These are phyloP conservation scores for Fraxinus ornus DNA, from an alignment of 305 asterid genomes.

Conservation along the genomic window DNA sequence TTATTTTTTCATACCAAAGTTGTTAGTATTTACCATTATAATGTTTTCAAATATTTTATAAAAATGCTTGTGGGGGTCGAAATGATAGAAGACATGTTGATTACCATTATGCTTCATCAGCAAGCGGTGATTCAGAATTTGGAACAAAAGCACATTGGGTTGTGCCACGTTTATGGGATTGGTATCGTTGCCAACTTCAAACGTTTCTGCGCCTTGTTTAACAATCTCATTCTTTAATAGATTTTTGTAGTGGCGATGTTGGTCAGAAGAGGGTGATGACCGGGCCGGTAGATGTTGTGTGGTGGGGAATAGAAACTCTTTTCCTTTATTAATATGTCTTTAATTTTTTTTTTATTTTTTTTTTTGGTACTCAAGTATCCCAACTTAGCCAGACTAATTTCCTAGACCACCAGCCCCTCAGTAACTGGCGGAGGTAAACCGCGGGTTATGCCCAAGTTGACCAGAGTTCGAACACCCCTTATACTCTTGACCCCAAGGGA, in stretches of 20 bases:
- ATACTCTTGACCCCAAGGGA: too few relatives aligned
- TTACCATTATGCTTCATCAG: slow-evolving; percentile 55
- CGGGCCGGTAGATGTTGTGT: too few relatives aligned
- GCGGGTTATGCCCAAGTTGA: too few relatives aligned
- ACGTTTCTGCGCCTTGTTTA: slow-evolving; percentile 45
- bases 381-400: too few relatives aligned
- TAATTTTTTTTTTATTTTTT: too few relatives aligned
- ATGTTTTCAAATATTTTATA: slow-evolving; percentile 10
- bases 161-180: slow-evolving; percentile 98
- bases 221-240: slow-evolving; percentile 61
- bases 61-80: slow-evolving; percentile 44
- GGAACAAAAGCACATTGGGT: slow-evolving; percentile 83
- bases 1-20: neutral
- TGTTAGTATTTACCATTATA: slow-evolving; percentile 7
- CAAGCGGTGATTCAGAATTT: slow-evolving; percentile 54
- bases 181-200: slow-evolving; percentile 75
- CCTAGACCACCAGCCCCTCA: too few relatives aligned
- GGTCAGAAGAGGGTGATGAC: too few relatives aligned
- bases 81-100: slow-evolving; percentile 37
- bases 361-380: too few relatives aligned
- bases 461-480: too few relatives aligned
- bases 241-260: slow-evolving; percentile 5
- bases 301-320: too few relatives aligned
- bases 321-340: too few relatives aligned
- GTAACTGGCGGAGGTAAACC: too few relatives aligned